These are phyloP conservation scores for Globisporangium polare DNA, from an alignment of 352 stramenopile genomes.

Conservation along the genomic window DNA sequence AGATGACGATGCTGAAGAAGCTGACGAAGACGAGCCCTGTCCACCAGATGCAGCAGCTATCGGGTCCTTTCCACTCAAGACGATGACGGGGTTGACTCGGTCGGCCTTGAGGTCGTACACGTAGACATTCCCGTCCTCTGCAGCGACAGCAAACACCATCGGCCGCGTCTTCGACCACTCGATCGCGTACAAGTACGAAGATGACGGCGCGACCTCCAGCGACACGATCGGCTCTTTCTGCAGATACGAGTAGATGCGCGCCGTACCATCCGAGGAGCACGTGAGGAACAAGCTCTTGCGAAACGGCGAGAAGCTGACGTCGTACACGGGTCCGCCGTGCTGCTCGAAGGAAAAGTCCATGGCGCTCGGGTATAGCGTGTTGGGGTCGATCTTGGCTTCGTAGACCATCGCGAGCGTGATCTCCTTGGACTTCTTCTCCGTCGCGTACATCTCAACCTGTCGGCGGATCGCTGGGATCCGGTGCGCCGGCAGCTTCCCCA, in stretches of 20 bases:
- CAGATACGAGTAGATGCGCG: constrained; percentile 68
- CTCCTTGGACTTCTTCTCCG: constrained; percentile 56
- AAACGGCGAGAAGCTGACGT: constrained; percentile 79
- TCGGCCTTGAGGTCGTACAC: constrained; percentile 74
- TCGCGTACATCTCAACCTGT: constrained; percentile 67
- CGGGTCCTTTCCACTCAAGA: constrained; percentile 37
- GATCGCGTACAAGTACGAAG: constrained; percentile 68
- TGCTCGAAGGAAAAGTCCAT: constrained; percentile 75
- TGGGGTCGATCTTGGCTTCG: constrained; percentile 61
- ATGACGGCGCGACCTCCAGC: constrained; percentile 60
- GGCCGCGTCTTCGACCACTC: constrained; percentile 74
- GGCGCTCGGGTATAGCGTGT: constrained; percentile 53
- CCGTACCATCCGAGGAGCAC: constrained; percentile 72
- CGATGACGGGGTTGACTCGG: constrained; percentile 33
- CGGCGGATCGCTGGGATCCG: constrained; percentile 45
- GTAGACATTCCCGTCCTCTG: constrained; percentile 70
- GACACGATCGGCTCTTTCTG: constrained; percentile 58
- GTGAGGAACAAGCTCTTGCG: constrained; percentile 78
- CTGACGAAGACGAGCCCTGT: neutral
- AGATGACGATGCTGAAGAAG: constrained; percentile 1
- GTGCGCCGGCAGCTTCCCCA: constrained; percentile 45
- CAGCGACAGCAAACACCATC: constrained; percentile 67
- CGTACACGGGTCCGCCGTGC: constrained; percentile 77
- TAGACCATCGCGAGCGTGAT: constrained; percentile 72
- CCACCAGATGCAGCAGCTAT: constrained; percentile 1